Conservation (phyloP, 345 rosid species). For the Pseudoturritis turrita region DNA sequence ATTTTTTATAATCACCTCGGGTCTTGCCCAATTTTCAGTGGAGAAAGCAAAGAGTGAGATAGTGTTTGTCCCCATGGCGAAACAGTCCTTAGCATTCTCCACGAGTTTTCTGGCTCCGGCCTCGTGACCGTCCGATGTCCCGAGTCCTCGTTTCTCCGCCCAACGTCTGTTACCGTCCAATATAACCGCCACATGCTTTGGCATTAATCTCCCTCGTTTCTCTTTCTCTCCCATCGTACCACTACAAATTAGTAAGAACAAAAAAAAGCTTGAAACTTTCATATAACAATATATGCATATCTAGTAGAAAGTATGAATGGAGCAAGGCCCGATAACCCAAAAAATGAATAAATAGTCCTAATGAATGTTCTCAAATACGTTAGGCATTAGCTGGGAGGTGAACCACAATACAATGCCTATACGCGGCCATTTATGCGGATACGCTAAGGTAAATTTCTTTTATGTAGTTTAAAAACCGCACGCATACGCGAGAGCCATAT, state of each 20-base stretch:
- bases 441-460: too few species aligned
- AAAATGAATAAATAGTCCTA: neutral
- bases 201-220: constrained; percentile 39
- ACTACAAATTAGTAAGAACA: neutral
- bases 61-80: constrained; percentile 48
- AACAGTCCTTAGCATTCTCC: constrained; percentile 42
- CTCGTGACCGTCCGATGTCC: constrained; percentile 48
- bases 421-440: too few species aligned
- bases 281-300: neutral
- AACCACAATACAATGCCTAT: too few species aligned
- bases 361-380: neutral
- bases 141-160: constrained; percentile 53
- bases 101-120: constrained; percentile 48
- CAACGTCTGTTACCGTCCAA: constrained; percentile 78
- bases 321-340: neutral
- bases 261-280: neutral
- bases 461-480: too few species aligned
- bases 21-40: constrained; percentile 67
- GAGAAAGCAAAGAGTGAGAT: constrained; percentile 76
- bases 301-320: neutral
- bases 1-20: constrained; percentile 36
- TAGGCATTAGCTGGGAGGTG: too few species aligned
- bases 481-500: too few species aligned
- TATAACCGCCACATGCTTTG: constrained; percentile 72
- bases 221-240: neutral